Base-by-base conservation (phyloP, 352 stramenopile genomes). In the Aphanomyces invadans region DNA sequence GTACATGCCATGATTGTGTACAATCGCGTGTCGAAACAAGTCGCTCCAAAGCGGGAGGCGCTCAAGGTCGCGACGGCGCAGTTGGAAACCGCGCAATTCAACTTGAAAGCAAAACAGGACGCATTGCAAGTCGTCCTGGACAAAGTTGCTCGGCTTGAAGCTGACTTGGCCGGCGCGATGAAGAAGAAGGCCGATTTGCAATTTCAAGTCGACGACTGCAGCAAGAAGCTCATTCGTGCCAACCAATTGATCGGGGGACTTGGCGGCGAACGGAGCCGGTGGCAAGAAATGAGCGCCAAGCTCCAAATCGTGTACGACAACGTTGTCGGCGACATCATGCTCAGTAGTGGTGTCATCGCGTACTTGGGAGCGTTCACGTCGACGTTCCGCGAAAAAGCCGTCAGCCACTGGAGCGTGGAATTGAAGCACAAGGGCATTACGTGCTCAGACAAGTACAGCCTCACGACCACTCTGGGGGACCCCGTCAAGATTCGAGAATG, bases 1-100 rank as follows among this genome's bases (percentile, higher is more conserved):
- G 94, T 98, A 4, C 92, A 97, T 61, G 95, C 95, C 3, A 98
- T 98, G 92, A 91, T 98, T 1, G 88, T 97, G 21, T 98, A 98
- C 76, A 90, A 98, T 56, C 77, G 81, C 2, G 92, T 98, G 11
- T 88, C 89, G 0, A 96, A 96, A 48, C 81, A 96, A 2, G 95
- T 98, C 0, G 95, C 80, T 0, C 95, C 95, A 0, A 98, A 98
- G 74, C 80, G 89, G 25, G 88, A 94, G 64, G 92, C 91, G 1
- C 73, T 98, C 2, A 95, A 96, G 61, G 79, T 89, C 2, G 95
- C 95, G 23, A 95, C 92, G 15, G 59, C 78, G 4, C 85, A 86
- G 25, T 76, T 98, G 4, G 86, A 90, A 38, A 81, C 83, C 54
- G 91, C 92, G 3, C 88, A 97, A 71, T 77, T 52, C 17, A 83